Evolutionary conservation across 768 basidiomycete genomes (phyloP), one percentile per base, ranked within the genome.

Genomic region (Mycena rosella): DNA sequence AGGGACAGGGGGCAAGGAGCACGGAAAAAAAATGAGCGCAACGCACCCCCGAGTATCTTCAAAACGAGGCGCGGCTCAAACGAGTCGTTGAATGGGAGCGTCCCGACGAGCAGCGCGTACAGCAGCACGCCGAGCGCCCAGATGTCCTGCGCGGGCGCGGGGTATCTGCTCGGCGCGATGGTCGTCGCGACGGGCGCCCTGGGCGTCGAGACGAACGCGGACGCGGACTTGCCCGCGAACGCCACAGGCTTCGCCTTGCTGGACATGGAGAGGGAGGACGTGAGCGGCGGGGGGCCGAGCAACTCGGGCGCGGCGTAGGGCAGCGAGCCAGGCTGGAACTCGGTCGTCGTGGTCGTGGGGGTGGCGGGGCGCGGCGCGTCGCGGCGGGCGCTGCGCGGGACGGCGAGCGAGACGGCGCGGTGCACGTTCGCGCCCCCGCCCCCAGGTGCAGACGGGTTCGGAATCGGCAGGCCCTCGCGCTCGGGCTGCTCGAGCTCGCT

Each of bases 51-150:
- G 10, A 97, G 75, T 65, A 99, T 97, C 79, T 96, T 96, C 87
- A 95, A 91, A 57, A 95, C 92, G 63, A 99, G 78, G 36, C 97
- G 83, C 1, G 96, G 96, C 78, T 99, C 97, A 74, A 94, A 99
- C 0, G 91, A 82, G 78, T 99, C 97, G 36, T 76, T 80, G 77
- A 98, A 98, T 0, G 98, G 98, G 9, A 99, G 82, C n/a, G 84
- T 82, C 3, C 96, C 96, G 0, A 90, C 90, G 22, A 99, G 85
- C 1, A 99, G 83, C 10, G 91, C 89, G 75, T 96, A 94, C 2
- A 99, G 88, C 69, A 98, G 86, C 60, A 96, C 90, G 0, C 98
- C 98, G 3, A 98, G 81, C 0, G 98, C 96, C 98, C 98, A 99
- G 30, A 99, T 90, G 70, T 99, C 98, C 75, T 96, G 94, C 0